Evolutionary conservation across 1,284 basidiomycete species (phyloP).

Genomic region (Jaminaea rosea): DNA sequence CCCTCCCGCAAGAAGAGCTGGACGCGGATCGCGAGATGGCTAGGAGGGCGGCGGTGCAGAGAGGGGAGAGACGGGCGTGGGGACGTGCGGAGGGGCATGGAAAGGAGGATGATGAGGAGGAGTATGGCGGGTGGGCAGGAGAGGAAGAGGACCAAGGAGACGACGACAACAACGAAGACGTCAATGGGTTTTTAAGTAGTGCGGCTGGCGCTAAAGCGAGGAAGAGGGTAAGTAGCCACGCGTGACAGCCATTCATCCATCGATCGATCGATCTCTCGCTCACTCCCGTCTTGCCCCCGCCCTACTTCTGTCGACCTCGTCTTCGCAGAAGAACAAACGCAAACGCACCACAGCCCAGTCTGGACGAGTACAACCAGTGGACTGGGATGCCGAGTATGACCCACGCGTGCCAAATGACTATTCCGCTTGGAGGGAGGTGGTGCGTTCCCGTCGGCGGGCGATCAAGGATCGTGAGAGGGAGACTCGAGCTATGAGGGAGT

Average conservation of each 20-base stretch:
- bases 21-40: conserved; percentile 9
- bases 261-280: conserved; percentile 1
- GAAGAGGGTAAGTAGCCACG: conserved; percentile 17
- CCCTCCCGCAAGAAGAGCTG: conserved; percentile 5
- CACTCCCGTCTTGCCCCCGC: not conserved
- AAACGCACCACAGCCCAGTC: too few relatives aligned
- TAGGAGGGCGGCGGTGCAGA: not conserved
- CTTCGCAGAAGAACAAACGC: not conserved
- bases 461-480: not conserved
- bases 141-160: conserved; percentile 3
- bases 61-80: not conserved
- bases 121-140: not conserved
- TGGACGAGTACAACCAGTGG: not conserved
- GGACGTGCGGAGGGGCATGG: conserved; percentile 11
- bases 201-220: conserved; percentile 15
- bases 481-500: not conserved
- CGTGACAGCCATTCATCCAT: not conserved
- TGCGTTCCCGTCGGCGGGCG: conserved; percentile 7
- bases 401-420: conserved; percentile 39
- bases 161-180: conserved; percentile 24
- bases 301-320: too few relatives aligned
- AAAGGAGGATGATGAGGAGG: not conserved
- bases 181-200: conserved; percentile 24
- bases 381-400: conserved; percentile 39
- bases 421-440: conserved; percentile 21